These are phyloP conservation scores for Lanmaoa rubissima DNA, from an alignment of 768 basidiomycete genomes.

Conservation along the genomic window DNA sequence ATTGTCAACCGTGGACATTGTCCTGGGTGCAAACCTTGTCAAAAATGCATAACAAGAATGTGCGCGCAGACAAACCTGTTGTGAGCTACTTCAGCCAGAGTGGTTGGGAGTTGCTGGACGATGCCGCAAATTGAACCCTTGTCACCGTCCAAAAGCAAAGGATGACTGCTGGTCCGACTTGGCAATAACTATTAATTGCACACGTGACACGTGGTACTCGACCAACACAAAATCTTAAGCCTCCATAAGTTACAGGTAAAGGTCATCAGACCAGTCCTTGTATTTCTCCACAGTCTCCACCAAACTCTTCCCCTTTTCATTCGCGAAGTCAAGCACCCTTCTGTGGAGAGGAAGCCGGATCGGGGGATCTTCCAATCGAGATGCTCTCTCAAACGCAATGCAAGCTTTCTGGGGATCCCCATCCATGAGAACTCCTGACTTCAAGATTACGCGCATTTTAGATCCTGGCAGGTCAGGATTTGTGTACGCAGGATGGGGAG, in stretches of 20 bases:
- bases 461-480: slow-evolving; percentile 4
- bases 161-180: neutral
- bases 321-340: neutral
- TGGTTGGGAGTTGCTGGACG: neutral
- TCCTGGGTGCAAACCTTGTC: slow-evolving; percentile 6
- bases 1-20: slow-evolving; percentile 19
- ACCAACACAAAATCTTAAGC: too few species aligned
- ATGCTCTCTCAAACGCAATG: slow-evolving; percentile 14
- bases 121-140: neutral
- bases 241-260: slow-evolving; percentile 14
- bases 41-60: neutral
- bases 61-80: slow-evolving; percentile 1
- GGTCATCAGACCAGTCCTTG: slow-evolving; percentile 22
- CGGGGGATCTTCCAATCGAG: slow-evolving; percentile 21
- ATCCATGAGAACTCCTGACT: neutral
- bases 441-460: slow-evolving; percentile 1
- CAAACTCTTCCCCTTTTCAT: slow-evolving; percentile 12
- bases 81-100: neutral
- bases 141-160: neutral
- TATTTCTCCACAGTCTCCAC: slow-evolving; percentile 19
- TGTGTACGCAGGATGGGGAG: slow-evolving; percentile 20
- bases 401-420: slow-evolving; percentile 6
- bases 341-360: slow-evolving; percentile 21
- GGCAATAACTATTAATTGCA: too few species aligned
- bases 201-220: too few species aligned